phyloP scores from a whole-genome alignment of 352 stramenopile genomes.

The Phytophthora agathidicida region DNA sequence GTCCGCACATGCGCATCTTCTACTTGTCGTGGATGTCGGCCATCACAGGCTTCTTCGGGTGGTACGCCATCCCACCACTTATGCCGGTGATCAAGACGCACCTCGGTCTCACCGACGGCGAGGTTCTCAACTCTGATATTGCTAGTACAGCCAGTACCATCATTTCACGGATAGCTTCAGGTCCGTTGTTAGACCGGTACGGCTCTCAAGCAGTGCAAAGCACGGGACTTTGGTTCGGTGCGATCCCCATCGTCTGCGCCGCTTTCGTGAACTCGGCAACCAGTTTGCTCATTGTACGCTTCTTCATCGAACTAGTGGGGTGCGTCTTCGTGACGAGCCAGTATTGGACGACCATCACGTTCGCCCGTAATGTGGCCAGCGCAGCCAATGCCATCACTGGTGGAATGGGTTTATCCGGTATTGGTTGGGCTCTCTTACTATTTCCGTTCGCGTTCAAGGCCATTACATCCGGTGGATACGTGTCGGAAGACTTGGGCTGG shows the following conservation, averaged over 20 bases:
- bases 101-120: conserved; percentile 81
- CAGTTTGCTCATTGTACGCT: conserved; percentile 83
- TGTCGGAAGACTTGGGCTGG: conserved; percentile 87
- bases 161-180: conserved; percentile 91
- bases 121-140: conserved; percentile 94
- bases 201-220: conserved; percentile 87
- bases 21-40: conserved; percentile 92
- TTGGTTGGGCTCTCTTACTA: conserved; percentile 82
- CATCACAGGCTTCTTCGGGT: conserved; percentile 95
- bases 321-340: conserved; percentile 94
- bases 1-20: conserved; percentile 95
- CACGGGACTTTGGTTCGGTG: conserved; percentile 75
- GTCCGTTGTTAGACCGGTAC: conserved; percentile 92
- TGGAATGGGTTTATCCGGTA: conserved; percentile 93
- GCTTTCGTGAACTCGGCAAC: conserved; percentile 84
- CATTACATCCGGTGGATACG: conserved; percentile 12
- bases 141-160: conserved; percentile 90
- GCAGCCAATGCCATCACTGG: conserved; percentile 92
- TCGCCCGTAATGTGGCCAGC: conserved; percentile 93
- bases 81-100: conserved; percentile 91
- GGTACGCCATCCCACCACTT: conserved; percentile 95
- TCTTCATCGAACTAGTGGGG: conserved; percentile 95
- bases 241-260: conserved; percentile 84
- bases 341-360: conserved; percentile 95
- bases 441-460: conserved; percentile 26